Evolutionary conservation across 2,329 filamentous ascomycete species (phyloP).

Genomic region (Ceratocystis harringtonii): DNA sequence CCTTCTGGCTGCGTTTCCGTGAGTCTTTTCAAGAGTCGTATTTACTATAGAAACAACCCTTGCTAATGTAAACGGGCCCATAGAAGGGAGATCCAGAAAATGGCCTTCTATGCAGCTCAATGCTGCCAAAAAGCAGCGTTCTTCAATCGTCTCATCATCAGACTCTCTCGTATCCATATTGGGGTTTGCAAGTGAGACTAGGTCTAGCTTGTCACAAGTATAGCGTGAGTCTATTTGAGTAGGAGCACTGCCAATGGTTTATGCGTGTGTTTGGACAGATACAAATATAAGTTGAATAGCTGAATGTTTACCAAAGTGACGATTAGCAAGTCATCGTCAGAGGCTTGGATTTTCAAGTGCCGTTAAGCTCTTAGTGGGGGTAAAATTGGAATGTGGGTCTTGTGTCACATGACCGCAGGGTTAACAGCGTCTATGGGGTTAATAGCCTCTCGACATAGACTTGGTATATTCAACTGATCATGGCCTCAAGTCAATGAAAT

Average conservation of each 20-base stretch:
- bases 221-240: too few relatives aligned
- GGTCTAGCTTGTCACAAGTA: neutral
- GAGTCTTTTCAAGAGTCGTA: conserved; percentile 48
- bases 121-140: conserved; percentile 45
- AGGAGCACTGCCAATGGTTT: too few relatives aligned
- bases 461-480: too few relatives aligned
- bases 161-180: conserved; percentile 5
- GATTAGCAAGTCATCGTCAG: neutral
- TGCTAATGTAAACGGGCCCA: conserved; percentile 40
- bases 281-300: neutral
- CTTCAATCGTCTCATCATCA: conserved; percentile 41
- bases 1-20: conserved; percentile 45
- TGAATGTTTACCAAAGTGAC: neutral
- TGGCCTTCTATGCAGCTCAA: conserved; percentile 48
- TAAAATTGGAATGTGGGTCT: neutral
- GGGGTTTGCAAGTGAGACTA: neutral
- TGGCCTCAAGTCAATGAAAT: too few relatives aligned
- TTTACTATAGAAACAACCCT: conserved; percentile 43
- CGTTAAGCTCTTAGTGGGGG: conserved; percentile 1
- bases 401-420: neutral
- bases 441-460: neutral
- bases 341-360: neutral
- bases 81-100: conserved; percentile 40
- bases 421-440: neutral
- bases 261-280: too few relatives aligned